A percentile compares a stretch with the other conserved stretches of the same genome.
phyloP scores from a whole-genome alignment of 148 eudicot species.

The Agrostemma githago region DNA sequence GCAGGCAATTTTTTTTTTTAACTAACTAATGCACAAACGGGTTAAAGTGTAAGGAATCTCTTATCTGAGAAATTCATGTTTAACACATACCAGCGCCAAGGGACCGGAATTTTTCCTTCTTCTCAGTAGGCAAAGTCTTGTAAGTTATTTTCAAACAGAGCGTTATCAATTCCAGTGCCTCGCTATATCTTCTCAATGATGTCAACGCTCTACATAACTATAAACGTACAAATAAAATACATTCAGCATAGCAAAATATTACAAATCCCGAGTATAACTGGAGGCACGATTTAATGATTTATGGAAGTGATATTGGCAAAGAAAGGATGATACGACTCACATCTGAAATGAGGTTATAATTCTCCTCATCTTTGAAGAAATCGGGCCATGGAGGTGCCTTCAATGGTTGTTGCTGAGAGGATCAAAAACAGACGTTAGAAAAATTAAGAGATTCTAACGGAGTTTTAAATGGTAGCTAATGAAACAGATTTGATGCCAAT shows the following conservation, averaged over 20 bases:
- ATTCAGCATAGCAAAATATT: not conserved
- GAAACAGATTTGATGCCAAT: slow-evolving; percentile 5
- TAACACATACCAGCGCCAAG: slow-evolving; percentile 79
- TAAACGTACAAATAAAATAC: slow-evolving; percentile 16
- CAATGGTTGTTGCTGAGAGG: slow-evolving; percentile 41
- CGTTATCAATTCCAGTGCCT: slow-evolving; percentile 66
- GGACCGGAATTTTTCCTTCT: slow-evolving; percentile 67
- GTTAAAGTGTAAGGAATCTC: not conserved
- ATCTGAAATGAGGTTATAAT: slow-evolving; percentile 63
- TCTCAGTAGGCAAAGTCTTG: slow-evolving; percentile 51
- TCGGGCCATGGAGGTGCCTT: slow-evolving; percentile 73
- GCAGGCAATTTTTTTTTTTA: slow-evolving; percentile 17
- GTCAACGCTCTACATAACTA: slow-evolving; percentile 69
- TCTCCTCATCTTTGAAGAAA: slow-evolving; percentile 72
- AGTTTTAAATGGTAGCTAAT: not conserved
- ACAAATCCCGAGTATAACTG: not conserved
- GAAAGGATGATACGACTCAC: slow-evolving; percentile 37
- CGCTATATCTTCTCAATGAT: slow-evolving; percentile 63
- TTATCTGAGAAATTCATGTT: not conserved
- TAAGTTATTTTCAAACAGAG: slow-evolving; percentile 53
- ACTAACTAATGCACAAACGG: slow-evolving; percentile 1
- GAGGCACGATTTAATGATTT: not conserved
- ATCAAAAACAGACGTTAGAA: slow-evolving; percentile 16
- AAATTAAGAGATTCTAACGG: not conserved
- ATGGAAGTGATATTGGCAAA: not conserved